Evolutionary conservation across 2,329 filamentous ascomycete species (phyloP).

Genomic region (Huntiella bhutanensis): DNA sequence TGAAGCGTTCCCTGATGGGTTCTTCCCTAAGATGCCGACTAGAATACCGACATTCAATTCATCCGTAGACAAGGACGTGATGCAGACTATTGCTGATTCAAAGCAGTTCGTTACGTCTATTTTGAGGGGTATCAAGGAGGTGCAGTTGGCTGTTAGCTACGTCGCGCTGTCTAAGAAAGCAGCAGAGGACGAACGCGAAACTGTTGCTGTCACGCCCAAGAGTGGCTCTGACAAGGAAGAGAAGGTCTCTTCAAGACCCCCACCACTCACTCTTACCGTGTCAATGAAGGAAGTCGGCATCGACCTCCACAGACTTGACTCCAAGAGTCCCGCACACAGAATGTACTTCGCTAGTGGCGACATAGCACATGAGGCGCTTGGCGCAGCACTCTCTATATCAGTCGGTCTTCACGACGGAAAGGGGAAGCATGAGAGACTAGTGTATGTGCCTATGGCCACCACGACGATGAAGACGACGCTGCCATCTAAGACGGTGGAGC

Average conservation of each 20-base stretch:
- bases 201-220: background rate
- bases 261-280: constrained; percentile 53
- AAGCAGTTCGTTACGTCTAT: constrained; percentile 85
- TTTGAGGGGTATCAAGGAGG: constrained; percentile 80
- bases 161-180: constrained; percentile 71
- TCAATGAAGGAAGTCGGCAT: constrained; percentile 94
- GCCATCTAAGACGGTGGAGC: constrained; percentile 80
- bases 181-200: constrained; percentile 28
- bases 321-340: constrained; percentile 80
- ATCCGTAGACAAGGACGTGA: constrained; percentile 21
- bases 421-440: constrained; percentile 63
- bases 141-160: constrained; percentile 87
- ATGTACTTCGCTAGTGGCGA: constrained; percentile 96
- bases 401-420: constrained; percentile 82
- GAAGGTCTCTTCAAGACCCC: constrained; percentile 16
- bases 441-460: constrained; percentile 95
- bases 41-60: constrained; percentile 9
- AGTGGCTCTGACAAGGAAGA: constrained; percentile 32
- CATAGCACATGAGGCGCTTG: constrained; percentile 81
- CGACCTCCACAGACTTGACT: constrained; percentile 78
- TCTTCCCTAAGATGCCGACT: constrained; percentile 6
- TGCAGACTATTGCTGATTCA: constrained; percentile 74
- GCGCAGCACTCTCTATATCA: constrained; percentile 81
- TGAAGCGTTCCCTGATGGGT: constrained; percentile 20
- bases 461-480: constrained; percentile 86